Evolutionary conservation across 1,284 basidiomycete genomes (phyloP), one percentile per base, ranked within the genome.

Genomic region (Cryptococcus maquisensis): DNA sequence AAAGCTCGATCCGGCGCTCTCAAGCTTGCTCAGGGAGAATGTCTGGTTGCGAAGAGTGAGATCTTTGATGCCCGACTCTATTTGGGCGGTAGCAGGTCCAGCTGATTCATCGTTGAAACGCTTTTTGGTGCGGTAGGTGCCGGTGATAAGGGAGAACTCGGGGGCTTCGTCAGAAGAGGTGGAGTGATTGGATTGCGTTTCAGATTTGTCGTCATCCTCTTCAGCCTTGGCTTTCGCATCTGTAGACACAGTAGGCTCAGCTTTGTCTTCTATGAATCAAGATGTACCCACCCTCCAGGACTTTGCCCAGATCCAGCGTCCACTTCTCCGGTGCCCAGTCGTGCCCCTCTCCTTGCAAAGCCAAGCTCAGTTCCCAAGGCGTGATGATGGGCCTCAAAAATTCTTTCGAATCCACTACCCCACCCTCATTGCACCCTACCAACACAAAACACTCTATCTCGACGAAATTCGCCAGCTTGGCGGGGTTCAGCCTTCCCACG

Each of bases 361-460:
- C 91, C 3, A 96, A 77, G 64, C 88, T 84, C 40, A 98, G 80
- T 72, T 98, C 96, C 72, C 86, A 97, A 0, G 96, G 96, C 1
- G 95, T 98, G 23, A 98, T 82, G 50, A 99, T 95, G 0, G 95
- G 94, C 20, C 84, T 80, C 52, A 87, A 80, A 70, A 94, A 98
- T 23, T 97, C 94, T 85, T 87, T 90, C 0, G 87, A 81, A 47
- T 96, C 90, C 16, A 96, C 83, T 38, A 98, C 73, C 48, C 88
- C 91, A 65, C 95, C 95, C 72, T 98, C 95, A 0, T 87, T 87
- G 74, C 95, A 98, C 0, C 94, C 94, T 1, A 97, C 87, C 54
- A 98, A 81, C 5, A 98, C 87, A 67, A 94, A 98, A 67, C 92
- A 94, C 69, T 98, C 95, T 49, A 99, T 87, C 73, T 98, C 94